Conservation (phyloP, 768 basidiomycete genomes). For the Clitopilus hobsonii region DNA sequence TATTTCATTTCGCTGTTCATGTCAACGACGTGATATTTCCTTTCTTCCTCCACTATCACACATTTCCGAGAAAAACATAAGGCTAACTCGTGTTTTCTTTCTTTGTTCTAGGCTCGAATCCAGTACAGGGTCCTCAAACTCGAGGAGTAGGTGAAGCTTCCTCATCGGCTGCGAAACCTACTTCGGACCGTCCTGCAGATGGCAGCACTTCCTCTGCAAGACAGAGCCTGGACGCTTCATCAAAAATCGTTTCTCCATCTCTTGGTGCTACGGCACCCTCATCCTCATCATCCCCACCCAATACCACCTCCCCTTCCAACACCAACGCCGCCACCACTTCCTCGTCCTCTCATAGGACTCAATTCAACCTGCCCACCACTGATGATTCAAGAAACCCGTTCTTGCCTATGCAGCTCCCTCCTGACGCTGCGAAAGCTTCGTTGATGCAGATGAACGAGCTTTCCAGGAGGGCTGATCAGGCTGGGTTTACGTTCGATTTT, state of each 20-base stretch:
- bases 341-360: too few species aligned
- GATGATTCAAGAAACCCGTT: conserved; percentile 30
- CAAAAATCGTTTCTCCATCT: too few species aligned
- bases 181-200: not conserved
- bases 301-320: conserved; percentile 8
- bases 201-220: too few species aligned
- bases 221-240: too few species aligned
- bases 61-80: not conserved
- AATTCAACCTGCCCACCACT: not conserved
- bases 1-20: not conserved
- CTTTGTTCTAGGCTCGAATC: not conserved
- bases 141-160: not conserved
- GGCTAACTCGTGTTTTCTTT: not conserved
- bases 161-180: not conserved
- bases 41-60: not conserved
- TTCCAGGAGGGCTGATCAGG: conserved; percentile 51
- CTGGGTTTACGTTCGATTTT: conserved; percentile 15
- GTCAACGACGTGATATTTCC: not conserved
- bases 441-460: conserved; percentile 79
- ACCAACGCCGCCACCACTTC: not conserved
- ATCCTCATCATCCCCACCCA: too few species aligned
- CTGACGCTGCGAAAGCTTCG: conserved; percentile 63
- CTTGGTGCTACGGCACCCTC: too few species aligned
- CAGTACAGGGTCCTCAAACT: not conserved
- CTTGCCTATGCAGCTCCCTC: conserved; percentile 52